These are phyloP conservation scores for Sphagnum magellanicum DNA, from an alignment of 228 moss, liverwort and hornwort genomes.

Conservation along the genomic window DNA sequence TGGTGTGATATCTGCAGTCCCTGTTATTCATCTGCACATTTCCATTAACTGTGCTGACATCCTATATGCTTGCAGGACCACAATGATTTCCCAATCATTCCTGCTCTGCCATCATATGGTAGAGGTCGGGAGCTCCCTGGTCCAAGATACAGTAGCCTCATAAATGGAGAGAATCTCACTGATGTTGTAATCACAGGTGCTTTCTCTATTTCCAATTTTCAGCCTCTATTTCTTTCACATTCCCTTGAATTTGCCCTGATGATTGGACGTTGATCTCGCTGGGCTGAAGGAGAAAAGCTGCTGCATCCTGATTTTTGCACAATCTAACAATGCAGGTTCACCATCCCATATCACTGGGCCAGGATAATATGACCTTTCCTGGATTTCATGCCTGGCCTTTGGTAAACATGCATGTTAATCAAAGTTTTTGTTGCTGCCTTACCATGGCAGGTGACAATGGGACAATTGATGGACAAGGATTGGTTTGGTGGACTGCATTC, in stretches of 20 bases:
- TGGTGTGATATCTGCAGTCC: background rate
- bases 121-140: constrained; percentile 62
- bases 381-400: too few species aligned
- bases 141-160: constrained; percentile 56
- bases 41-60: too few species aligned
- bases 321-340: too few species aligned
- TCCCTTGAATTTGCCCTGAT: too few species aligned
- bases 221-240: too few species aligned
- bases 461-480: constrained; percentile 88
- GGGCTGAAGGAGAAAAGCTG: too few species aligned
- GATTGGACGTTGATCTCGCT: too few species aligned
- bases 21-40: background rate
- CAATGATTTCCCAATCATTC: constrained; percentile 67
- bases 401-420: too few species aligned
- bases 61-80: constrained; percentile 42
- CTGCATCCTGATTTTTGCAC: too few species aligned
- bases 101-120: constrained; percentile 84
- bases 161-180: constrained; percentile 49
- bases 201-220: too few species aligned
- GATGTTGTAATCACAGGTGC: constrained; percentile 62
- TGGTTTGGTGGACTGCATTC: constrained; percentile 68
- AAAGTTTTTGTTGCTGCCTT: background rate
- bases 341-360: too few species aligned
- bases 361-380: too few species aligned
- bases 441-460: constrained; percentile 81